A percentile compares a stretch with the other conserved stretches of the same genome.
Evolutionary conservation across 768 basidiomycete species (phyloP).

Genomic region (Boletus reticuloceps): DNA sequence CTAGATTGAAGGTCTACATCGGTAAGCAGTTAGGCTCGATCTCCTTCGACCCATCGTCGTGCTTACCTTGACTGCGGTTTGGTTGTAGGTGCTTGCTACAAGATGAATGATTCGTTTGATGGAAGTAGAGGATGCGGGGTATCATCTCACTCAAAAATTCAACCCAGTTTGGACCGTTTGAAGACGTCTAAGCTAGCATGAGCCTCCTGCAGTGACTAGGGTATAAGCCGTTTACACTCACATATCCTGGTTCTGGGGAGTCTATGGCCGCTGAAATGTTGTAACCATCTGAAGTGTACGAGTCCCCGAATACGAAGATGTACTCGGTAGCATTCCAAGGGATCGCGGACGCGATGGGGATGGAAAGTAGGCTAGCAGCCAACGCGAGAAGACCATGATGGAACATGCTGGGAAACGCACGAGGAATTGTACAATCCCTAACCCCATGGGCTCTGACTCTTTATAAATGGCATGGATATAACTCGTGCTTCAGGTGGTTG

Average conservation of each 20-base stretch:
- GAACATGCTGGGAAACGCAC: slow-evolving; percentile 10
- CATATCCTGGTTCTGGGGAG: slow-evolving; percentile 50
- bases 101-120: slow-evolving; percentile 3
- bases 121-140: background rate
- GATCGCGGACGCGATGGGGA: slow-evolving; percentile 18
- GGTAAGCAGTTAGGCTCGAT: background rate
- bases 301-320: slow-evolving; percentile 62
- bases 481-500: background rate
- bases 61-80: slow-evolving; percentile 47
- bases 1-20: slow-evolving; percentile 59
- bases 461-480: slow-evolving; percentile 8
- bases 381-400: background rate
- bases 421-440: background rate
- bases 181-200: slow-evolving; percentile 42
- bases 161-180: slow-evolving; percentile 66
- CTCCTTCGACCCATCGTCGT: background rate
- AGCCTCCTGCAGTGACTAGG: background rate
- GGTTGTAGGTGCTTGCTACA: slow-evolving; percentile 52
- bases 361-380: background rate
- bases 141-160: slow-evolving; percentile 43
- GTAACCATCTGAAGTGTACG: slow-evolving; percentile 58
- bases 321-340: slow-evolving; percentile 55
- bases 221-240: slow-evolving; percentile 27
- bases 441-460: background rate
- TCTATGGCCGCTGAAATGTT: slow-evolving; percentile 56